Base-by-base conservation (phyloP, 2,329 filamentous ascomycete species). In the Fusarium sp. region DNA sequence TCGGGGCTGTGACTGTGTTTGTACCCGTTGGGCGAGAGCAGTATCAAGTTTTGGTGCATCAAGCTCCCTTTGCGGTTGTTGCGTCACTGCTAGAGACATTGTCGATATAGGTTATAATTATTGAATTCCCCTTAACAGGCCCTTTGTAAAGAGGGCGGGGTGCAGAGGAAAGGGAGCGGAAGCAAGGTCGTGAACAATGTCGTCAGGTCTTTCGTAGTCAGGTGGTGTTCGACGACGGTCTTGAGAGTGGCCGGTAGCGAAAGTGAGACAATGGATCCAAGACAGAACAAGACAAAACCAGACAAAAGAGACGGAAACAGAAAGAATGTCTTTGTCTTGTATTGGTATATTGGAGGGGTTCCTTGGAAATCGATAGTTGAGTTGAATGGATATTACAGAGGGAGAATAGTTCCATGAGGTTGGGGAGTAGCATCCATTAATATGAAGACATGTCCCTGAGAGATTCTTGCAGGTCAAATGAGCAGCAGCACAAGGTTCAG, bases 81-180 rank as follows among this genome's bases (percentile, higher is more conserved):
- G 74, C 70, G 74, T 78, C 68, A 77, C 70, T 69, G 72, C 52
- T 45, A 69, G 61, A 76, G 76, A 78, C 74, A 78, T 78, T 51
- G 71, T 62, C 63, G 71, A 67, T 73, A 58, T 61, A 63, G 55
- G 41, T 60, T 60, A 62, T 54, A 22, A 63, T 71, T 75, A 76
- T 76, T 69, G 71, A 36, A 76, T 76, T 76, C 74, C 74, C 69
- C 42, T 41, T 58, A 26, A 24, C 38, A 44, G 33, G 48, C 66
- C 73, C 62, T 75, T 71, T 47, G 17, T 55, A 35, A 60, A 57
- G 42, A 70, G 72, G 69, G 72, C 55, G 72, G 65, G 66, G 49
- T 51, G 33, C 17, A 59, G 63, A 60, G 52, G 35, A 48, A 63
- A 63, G 71, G 70, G 71, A 73, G 47, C 45, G 39, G 42, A 63